Evolutionary conservation across 345 rosid genomes (phyloP).

Genomic region (Aurinia saxatilis): DNA sequence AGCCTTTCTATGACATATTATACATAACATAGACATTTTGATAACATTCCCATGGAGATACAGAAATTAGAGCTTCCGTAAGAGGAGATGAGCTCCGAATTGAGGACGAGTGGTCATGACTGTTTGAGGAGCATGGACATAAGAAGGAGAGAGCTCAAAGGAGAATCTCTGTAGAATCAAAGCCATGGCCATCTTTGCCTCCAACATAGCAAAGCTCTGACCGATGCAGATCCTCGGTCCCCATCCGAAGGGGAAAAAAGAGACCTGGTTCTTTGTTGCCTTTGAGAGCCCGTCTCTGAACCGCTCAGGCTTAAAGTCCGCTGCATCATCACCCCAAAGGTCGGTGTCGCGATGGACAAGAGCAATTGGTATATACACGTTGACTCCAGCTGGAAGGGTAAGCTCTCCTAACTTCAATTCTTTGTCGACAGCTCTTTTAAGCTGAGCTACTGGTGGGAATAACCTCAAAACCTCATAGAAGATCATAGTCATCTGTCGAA

Average conservation of each 20-base stretch:
- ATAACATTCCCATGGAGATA: background rate
- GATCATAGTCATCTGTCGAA: constrained; percentile 46
- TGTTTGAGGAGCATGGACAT: constrained; percentile 45
- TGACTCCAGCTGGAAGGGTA: constrained; percentile 45
- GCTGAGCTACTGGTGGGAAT: constrained; percentile 43
- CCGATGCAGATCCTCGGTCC: constrained; percentile 61
- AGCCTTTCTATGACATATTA: background rate
- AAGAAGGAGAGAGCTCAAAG: constrained; percentile 34
- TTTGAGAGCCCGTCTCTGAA: constrained; percentile 54
- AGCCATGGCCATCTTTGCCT: constrained; percentile 45
- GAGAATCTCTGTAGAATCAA: constrained; percentile 29
- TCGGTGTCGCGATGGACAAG: constrained; percentile 48
- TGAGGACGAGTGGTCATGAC: constrained; percentile 46
- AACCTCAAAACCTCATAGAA: constrained; percentile 52
- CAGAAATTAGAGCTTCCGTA: constrained; percentile 23
- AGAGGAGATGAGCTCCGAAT: constrained; percentile 51
- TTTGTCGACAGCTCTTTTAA: constrained; percentile 33
- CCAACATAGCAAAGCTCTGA: constrained; percentile 53
- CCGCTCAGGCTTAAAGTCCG: constrained; percentile 60
- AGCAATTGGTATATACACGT: constrained; percentile 31
- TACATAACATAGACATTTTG: background rate
- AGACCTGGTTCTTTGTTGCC: constrained; percentile 50
- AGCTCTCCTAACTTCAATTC: constrained; percentile 49
- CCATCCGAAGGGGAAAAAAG: constrained; percentile 58
- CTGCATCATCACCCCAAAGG: constrained; percentile 59